A percentile compares a stretch with the other conserved stretches of the same genome.
These are phyloP conservation scores for Straminergon stramineum DNA, from an alignment of 225 moss, liverwort and hornwort species.

Conservation along the genomic window DNA sequence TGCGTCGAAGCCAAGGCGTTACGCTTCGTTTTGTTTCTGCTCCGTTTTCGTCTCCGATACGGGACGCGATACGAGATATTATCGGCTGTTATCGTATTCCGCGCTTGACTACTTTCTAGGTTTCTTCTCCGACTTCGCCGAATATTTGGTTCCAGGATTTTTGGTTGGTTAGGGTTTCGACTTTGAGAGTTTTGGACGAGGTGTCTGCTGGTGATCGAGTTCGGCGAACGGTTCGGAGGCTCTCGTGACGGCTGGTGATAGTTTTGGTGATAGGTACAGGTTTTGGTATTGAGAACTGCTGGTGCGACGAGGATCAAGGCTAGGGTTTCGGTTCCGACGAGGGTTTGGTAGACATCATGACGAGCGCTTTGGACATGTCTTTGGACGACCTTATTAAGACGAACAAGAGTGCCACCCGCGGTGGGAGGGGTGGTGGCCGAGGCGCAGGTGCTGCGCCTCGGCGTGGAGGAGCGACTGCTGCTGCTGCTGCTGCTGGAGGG, in stretches of 20 bases:
- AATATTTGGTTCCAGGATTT: not conserved
- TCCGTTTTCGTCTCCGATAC: conserved; percentile 10
- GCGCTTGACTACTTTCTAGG: not conserved
- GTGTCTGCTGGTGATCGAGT: not conserved
- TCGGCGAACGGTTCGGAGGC: not conserved
- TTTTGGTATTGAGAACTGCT: not conserved
- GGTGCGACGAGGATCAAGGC: not conserved
- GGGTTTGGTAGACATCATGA: conserved; percentile 39
- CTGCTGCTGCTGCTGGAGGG: conserved; percentile 28
- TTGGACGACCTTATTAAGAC: conserved; percentile 99
- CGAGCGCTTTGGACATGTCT: conserved; percentile 96
- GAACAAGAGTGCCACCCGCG: conserved; percentile 88
- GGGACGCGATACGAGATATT: not conserved
- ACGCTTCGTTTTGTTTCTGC: not conserved
- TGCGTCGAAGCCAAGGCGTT: not conserved
- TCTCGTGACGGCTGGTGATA: not conserved
- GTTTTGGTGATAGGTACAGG: not conserved
- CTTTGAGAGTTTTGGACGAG: not conserved
- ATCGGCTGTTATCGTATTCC: not conserved
- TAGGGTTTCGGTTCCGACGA: conserved; percentile 16
- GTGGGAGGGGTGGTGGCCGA: conserved; percentile 53
- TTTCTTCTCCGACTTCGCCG: not conserved
- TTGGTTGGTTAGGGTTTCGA: conserved; percentile 8
- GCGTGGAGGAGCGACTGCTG: conserved; percentile 57
- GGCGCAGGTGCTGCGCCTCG: conserved; percentile 53